These are phyloP conservation scores for Solanum paucissectum DNA, from an alignment of 257 asterid species.

Conservation along the genomic window DNA sequence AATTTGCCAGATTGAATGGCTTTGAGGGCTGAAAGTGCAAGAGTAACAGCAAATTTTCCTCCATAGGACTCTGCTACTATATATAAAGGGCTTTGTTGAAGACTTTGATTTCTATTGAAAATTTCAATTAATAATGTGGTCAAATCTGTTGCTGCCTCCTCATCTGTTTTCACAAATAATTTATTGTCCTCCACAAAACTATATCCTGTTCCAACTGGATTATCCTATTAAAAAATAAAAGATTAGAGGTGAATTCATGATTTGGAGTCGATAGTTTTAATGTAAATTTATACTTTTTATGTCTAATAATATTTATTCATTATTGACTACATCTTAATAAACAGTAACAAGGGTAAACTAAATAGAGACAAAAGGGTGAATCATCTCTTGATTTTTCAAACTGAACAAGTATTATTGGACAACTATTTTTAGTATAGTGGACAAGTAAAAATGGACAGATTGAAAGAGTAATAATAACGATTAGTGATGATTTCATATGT, in stretches of 20 bases:
- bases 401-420: too few species aligned
- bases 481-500: background rate
- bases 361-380: too few species aligned
- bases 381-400: too few species aligned
- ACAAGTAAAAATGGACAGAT: too few species aligned
- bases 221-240: conserved; percentile 36
- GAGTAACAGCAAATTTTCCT: conserved; percentile 85
- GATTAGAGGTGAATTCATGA: background rate
- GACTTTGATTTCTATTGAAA: conserved; percentile 44
- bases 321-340: too few species aligned
- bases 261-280: background rate
- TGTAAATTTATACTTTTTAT: background rate
- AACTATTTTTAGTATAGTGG: too few species aligned
- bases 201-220: conserved; percentile 95
- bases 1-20: conserved; percentile 61
- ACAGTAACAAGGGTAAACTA: too few species aligned
- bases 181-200: conserved; percentile 79
- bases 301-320: too few species aligned
- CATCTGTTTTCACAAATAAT: conserved; percentile 64
- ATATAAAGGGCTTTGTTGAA: conserved; percentile 70
- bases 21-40: conserved; percentile 64
- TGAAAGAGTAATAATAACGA: too few species aligned
- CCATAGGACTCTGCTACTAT: conserved; percentile 95
- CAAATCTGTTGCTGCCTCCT: conserved; percentile 74
- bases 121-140: conserved; percentile 55